Percentiles rank a stretch among this genome's conserved stretches.
Evolutionary conservation across 78 protist genomes (phyloP).

Genomic region (Planoprotostelium fungivorum): DNA sequence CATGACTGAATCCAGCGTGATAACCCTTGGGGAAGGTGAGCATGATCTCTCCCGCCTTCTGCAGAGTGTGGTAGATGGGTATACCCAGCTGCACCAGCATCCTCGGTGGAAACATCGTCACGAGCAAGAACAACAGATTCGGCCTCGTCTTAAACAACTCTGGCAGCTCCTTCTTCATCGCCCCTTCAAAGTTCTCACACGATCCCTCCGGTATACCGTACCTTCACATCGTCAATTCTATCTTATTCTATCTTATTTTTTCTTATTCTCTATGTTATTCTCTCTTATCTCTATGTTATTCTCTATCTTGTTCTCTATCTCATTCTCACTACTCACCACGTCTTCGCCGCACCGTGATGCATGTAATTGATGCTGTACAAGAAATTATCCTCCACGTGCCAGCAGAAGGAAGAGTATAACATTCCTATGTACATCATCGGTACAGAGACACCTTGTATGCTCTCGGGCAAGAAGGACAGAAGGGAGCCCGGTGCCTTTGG

Average conservation of each 20-base stretch:
- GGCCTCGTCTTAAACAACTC: constrained; percentile 70
- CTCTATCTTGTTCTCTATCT: not conserved
- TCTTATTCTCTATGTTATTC: not conserved
- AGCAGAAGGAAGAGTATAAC: constrained; percentile 85
- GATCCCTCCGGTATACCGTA: constrained; percentile 52
- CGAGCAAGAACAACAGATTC: constrained; percentile 46
- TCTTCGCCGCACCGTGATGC: constrained; percentile 82
- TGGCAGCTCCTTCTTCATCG: constrained; percentile 26
- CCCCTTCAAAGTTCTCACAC: constrained; percentile 55
- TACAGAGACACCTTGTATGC: constrained; percentile 53
- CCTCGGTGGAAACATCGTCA: constrained; percentile 65
- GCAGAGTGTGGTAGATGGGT: constrained; percentile 54
- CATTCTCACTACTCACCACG: constrained; percentile 59
- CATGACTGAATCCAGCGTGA: constrained; percentile 88
- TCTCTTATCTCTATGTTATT: not conserved
- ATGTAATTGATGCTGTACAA: constrained; percentile 75
- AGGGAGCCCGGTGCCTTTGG: constrained; percentile 50
- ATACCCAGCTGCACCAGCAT: constrained; percentile 29
- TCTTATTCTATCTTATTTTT: not conserved
- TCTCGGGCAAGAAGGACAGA: constrained; percentile 42
- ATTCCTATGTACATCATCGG: constrained; percentile 81
- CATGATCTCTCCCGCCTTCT: constrained; percentile 82
- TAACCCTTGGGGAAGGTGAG: constrained; percentile 88
- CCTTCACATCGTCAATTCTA: constrained; percentile 15
- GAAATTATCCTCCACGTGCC: constrained; percentile 91